Evolutionary conservation across 2,329 filamentous ascomycete genomes (phyloP), one percentile per base, ranked within the genome.

Genomic region (Aspergillus fructus): DNA sequence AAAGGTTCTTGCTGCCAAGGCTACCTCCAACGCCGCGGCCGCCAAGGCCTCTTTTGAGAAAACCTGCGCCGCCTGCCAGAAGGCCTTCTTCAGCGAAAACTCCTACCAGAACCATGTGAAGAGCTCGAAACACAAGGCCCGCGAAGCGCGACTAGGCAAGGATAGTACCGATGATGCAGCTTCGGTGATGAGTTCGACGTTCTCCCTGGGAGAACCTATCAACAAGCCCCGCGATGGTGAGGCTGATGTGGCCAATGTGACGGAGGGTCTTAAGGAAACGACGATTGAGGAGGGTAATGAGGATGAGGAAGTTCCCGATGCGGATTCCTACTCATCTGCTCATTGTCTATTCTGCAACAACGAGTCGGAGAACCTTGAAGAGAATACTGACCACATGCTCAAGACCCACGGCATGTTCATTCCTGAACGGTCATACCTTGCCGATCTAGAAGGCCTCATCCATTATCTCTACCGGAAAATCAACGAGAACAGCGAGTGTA

Each of bases 81-180:
- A 96, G 80, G 92, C 89, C 13, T 99, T 96, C 76, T 97, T 89
- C 80, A 97, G 93, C 77, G 91, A 97, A 71, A 97, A 97, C 77
- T 93, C 94, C 34, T 97, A 89, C 76, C 86, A 88, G 71, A 99
- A 97, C 76, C 94, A 99, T 71, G 74, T 97, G 56, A 87, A 87
- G 58, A 97, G 93, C 77, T 88, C 91, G 66, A 96, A 96, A 76
- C 94, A 99, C 76, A 91, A 87, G 75, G 80, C 85, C 55, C 87
- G 87, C 66, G 82, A 89, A 57, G 80, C 84, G 11, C 74, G 75
- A 24, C 65, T 79, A 33, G 80, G 81, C 42, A 75, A 59, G 53
- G 77, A 76, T 19, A 75, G 78, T 50, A 68, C 71, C 5, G 89
- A 93, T 69, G 89, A 91, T 60, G 85, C 86, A 7, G 89, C 87